Evolutionary conservation across 371 early-diverging fungal species (phyloP).

Genomic region (Smittium mucronatum): DNA sequence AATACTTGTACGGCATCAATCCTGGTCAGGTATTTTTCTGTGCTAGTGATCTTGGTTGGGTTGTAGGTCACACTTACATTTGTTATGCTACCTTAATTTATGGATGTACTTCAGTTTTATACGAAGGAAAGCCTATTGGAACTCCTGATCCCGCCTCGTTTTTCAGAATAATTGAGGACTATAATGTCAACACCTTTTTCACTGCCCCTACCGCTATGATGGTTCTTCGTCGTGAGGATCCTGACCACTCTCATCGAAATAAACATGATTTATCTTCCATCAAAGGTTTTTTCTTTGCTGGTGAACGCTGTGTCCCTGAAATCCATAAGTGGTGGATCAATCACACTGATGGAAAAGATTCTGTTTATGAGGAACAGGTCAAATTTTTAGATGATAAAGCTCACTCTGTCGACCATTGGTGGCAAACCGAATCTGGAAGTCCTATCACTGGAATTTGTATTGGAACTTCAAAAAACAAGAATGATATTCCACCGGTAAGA

Average conservation of each 20-base stretch:
- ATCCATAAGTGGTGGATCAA: slow-evolving; percentile 30
- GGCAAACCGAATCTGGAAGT: slow-evolving; percentile 88
- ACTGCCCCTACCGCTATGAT: slow-evolving; percentile 90
- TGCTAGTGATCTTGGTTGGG: slow-evolving; percentile 90
- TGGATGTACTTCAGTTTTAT: slow-evolving; percentile 77
- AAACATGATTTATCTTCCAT: slow-evolving; percentile 47
- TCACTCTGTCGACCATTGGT: slow-evolving; percentile 60
- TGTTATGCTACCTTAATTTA: slow-evolving; percentile 80
- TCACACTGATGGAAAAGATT: slow-evolving; percentile 17
- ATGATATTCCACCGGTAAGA: slow-evolving; percentile 29
- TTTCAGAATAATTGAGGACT: slow-evolving; percentile 67
- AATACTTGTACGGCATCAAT: slow-evolving; percentile 55
- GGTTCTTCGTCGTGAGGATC: slow-evolving; percentile 70
- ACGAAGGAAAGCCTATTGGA: slow-evolving; percentile 78
- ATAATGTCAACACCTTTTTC: slow-evolving; percentile 65
- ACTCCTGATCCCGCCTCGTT: slow-evolving; percentile 71
- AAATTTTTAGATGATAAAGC: not conserved
- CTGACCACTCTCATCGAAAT: slow-evolving; percentile 34
- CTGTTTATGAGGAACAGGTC: not conserved
- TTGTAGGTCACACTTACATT: slow-evolving; percentile 82
- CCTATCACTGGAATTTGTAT: slow-evolving; percentile 61
- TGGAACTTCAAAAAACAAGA: slow-evolving; percentile 35
- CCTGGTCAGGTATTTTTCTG: slow-evolving; percentile 62
- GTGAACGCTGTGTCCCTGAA: slow-evolving; percentile 79
- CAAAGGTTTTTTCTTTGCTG: slow-evolving; percentile 67